Evolutionary conservation across 2,329 filamentous ascomycete species (phyloP), one percentile per base, ranked within the genome.

Genomic region (Ophiostoma ulmi): DNA sequence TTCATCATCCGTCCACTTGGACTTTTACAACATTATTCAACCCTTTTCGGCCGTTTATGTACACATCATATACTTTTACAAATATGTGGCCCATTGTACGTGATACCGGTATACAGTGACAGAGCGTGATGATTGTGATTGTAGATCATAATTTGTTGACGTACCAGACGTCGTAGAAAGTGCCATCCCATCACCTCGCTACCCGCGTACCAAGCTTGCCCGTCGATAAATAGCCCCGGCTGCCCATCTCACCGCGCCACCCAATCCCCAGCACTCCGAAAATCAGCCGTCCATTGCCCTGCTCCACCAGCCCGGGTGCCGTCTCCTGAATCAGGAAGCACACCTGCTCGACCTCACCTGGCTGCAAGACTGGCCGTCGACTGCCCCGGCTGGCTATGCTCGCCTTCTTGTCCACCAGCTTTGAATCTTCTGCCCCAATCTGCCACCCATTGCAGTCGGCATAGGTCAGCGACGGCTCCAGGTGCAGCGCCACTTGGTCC

Each of bases 181-280:
- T 48, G 7, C 17, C 44, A 8, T 2, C 17, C 38, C 44, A n/a
- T 48, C 36, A 67, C 39, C 65, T 67, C 10, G 39, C 65, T 35
- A 67, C 65, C 74, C 85, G 83, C 70, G 85, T 84, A 14, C 87
- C 86, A 73, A 97, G 81, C 84, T 91, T 94, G 11, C 94, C 94
- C 7, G 95, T 99, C 64, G 90, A 93, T 77, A 99, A 82, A 75
- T 89, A 94, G 0, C 95, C 95, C 75, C 88, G 87, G 80, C 94
- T 95, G 0, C 95, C 95, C 90, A 97, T 94, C 73, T 91, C 87
- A 52, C 91, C 91, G 73, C 92, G 86, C 95, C 95, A 99, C 70
- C 92, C 90, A 72, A 98, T 91, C 63, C 89, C 90, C 74, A 98
- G 80, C 73, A 95, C 89, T 5, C 94, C 94, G 77, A 98, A 88